These are phyloP conservation scores for Plasmodium blacklocki DNA, from an alignment of 169 alveolate genomes.

Conservation along the genomic window DNA sequence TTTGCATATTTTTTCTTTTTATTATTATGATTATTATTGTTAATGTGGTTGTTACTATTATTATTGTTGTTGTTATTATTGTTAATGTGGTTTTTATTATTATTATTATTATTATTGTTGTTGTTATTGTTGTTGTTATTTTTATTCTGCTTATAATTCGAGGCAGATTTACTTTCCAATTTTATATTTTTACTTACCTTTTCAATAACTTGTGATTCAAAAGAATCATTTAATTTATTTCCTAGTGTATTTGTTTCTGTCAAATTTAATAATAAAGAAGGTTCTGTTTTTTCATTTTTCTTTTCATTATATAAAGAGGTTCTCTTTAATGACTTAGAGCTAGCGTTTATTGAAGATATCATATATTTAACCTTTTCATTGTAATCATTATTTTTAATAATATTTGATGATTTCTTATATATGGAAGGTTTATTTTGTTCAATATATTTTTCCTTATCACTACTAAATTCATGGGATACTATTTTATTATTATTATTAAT, in stretches of 20 bases:
- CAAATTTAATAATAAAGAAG: neutral
- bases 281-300: conserved; percentile 1
- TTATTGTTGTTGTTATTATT: neutral
- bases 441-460: too few species aligned
- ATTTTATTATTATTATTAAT: too few species aligned
- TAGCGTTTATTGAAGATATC: too few species aligned
- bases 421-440: too few species aligned
- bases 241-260: neutral
- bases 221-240: neutral
- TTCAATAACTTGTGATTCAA: neutral
- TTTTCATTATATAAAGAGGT: conserved; percentile 1
- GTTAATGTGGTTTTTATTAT: neutral
- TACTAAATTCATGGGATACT: too few species aligned
- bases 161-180: neutral
- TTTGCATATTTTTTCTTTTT: conserved; percentile 8
- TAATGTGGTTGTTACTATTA: neutral
- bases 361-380: too few species aligned
- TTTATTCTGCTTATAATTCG: too few species aligned
- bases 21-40: neutral
- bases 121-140: neutral
- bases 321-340: neutral
- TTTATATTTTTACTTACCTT: neutral
- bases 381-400: neutral
- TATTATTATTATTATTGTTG: neutral
- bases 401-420: conserved; percentile 1